Evolutionary conservation across 768 basidiomycete genomes (phyloP), one percentile per base, ranked within the genome.

Genomic region (Sporobolomyces pararoseus): DNA sequence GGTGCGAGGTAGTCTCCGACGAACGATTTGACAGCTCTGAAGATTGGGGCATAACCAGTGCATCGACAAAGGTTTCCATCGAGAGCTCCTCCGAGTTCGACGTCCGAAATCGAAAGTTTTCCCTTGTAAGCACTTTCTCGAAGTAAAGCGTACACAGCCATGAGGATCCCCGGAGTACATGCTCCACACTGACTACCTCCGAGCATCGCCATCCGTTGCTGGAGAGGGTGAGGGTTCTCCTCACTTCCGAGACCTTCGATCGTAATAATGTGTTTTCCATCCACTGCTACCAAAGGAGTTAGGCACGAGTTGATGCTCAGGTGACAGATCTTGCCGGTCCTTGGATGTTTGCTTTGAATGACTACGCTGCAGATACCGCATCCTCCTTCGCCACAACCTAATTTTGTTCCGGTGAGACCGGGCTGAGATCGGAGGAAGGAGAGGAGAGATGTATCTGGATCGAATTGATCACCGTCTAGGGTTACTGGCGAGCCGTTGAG

Each of bases 41-140:
- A 65, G 39, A 77, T 75, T 32, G 74, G 72, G n/a, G 69, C 63
- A 58, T 76, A 76, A 4, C 77, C 77, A 1, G 77, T 77, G 64
- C 77, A 77, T n/a, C 74, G 66, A 53, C 76, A 75, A 0, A 75
- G 51, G 60, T 77, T 77, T 0, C 74, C 74, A 58, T 77, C 77
- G 47, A 76, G 68, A 0, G 67, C 70, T 44, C 76, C 77, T 58
- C 68, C 60, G 21, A 77, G 64, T 47, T 75, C 72, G 58, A 74
- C 65, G 37, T 74, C 70, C 10, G 46, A 54, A 21, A 69, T 53
- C 2, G 61, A 27, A 25, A 74, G 53, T 37, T 25, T 35, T 19
- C 65, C 68, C 7, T 44, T 39, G 57, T 66, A 63, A 0, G 68
- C 61, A 14, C 65, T 68, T 2, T 69, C 63, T 25, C 72, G 64